Evolutionary conservation across 352 stramenopile species (phyloP), one percentile per base, ranked within the genome.

Genomic region (Phytopythium sindhum): DNA sequence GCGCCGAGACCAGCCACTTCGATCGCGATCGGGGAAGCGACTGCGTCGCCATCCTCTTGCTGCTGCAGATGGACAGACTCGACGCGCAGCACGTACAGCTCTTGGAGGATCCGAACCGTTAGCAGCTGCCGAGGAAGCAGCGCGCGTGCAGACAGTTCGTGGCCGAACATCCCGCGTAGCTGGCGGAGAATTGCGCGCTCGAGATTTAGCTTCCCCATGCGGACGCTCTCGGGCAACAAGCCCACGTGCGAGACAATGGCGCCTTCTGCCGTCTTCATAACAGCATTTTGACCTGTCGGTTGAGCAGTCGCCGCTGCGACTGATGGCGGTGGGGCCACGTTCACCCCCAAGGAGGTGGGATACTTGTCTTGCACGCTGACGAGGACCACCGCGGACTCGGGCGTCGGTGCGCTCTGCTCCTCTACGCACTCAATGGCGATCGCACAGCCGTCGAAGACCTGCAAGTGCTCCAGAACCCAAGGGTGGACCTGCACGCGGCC

Each of bases 1-100:
- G 3, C 56, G n/a, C 54, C 53, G 33, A 73, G 39, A 14, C 61
- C 61, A n/a, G 62, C 63, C 23, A 77, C 55, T 19, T 62, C 28
- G 42, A 73, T 28, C 12, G 9, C 21, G 19, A 48, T 48, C 42
- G 21, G 42, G 12, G 60, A 33, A 12, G 68, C 51, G 6, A 41
- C 29, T 8, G 50, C 47, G 11, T 37, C 47, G 14, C 21, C 12
- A n/a, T 67, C 50, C 48, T 55, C 39, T 23, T 54, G 45, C 0
- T 60, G 33, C 57, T 28, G 29, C 9, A 19, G 23, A 26, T 47
- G 21, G 19, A 77, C 53, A 0, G 29, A 29, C 21, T 77, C 64
- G 29, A 88, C 55, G 21, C 68, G 69, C 24, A 90, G 83, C 21
- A 86, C 60, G 41, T 75, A 90, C 37, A 68, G 84, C 57, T 84